Evolutionary conservation across 129 eudicot species (phyloP).

Genomic region (Artemisia annua): DNA sequence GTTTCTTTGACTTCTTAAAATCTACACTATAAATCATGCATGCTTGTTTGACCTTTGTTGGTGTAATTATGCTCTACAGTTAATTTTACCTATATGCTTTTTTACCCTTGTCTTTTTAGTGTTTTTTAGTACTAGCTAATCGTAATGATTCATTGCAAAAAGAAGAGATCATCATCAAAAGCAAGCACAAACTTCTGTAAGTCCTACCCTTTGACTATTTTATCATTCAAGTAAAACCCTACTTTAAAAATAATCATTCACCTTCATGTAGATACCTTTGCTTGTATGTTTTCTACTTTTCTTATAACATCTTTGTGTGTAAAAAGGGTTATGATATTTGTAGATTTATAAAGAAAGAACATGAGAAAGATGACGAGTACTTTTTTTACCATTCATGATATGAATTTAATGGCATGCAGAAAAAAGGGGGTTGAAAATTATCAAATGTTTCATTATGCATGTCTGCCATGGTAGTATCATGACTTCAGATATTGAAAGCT

Average conservation of each 20-base stretch:
- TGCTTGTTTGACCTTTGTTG: slow-evolving; percentile 18
- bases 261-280: slow-evolving; percentile 9
- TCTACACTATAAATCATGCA: slow-evolving; percentile 10
- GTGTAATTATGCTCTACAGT: slow-evolving; percentile 17
- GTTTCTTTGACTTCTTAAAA: slow-evolving; percentile 21
- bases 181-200: slow-evolving; percentile 30
- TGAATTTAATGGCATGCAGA: slow-evolving; percentile 16
- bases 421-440: slow-evolving; percentile 17
- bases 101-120: slow-evolving; percentile 13
- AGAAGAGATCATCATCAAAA: slow-evolving; percentile 37
- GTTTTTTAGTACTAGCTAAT: slow-evolving; percentile 6
- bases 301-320: neutral
- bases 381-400: slow-evolving; percentile 21
- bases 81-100: slow-evolving; percentile 20
- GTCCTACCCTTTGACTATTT: slow-evolving; percentile 34
- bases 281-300: neutral
- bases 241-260: slow-evolving; percentile 10
- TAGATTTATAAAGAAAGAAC: slow-evolving; percentile 13
- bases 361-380: slow-evolving; percentile 8
- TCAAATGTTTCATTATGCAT: slow-evolving; percentile 16
- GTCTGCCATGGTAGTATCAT: slow-evolving; percentile 29
- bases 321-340: slow-evolving; percentile 1
- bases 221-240: slow-evolving; percentile 20
- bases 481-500: slow-evolving; percentile 20
- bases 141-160: slow-evolving; percentile 38